Percentiles rank a stretch among this genome's conserved stretches.
phyloP scores from a whole-genome alignment of 306 rosid species.

The Glycine latifolia region DNA sequence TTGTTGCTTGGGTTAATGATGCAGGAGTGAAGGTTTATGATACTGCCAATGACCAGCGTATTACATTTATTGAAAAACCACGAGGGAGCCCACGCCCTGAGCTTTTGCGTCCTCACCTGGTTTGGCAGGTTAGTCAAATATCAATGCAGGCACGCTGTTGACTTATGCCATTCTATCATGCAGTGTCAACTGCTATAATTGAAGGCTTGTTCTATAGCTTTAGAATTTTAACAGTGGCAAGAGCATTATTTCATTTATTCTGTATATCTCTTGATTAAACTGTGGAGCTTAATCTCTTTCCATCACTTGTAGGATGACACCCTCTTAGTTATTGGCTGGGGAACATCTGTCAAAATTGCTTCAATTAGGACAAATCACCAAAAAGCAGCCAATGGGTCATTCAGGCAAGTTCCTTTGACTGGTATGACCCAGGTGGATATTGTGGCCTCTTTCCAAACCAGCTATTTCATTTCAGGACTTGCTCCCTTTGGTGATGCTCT shows the following conservation, averaged over 20 bases:
- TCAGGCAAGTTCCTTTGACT: constrained; percentile 67
- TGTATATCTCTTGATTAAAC: constrained; percentile 37
- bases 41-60: constrained; percentile 85
- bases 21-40: constrained; percentile 96
- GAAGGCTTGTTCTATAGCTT: constrained; percentile 26
- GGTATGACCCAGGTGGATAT: constrained; percentile 84
- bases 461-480: constrained; percentile 90
- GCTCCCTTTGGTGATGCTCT: constrained; percentile 95
- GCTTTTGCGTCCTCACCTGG: constrained; percentile 92
- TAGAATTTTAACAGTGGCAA: constrained; percentile 5
- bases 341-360: constrained; percentile 90
- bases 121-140: constrained; percentile 91
- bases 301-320: constrained; percentile 76
- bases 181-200: constrained; percentile 36
- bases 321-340: constrained; percentile 97
- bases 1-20: constrained; percentile 99
- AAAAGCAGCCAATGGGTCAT: constrained; percentile 74
- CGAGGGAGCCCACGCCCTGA: constrained; percentile 92
- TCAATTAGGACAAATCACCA: constrained; percentile 71
- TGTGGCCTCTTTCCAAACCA: constrained; percentile 95
- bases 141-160: constrained; percentile 35
- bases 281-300: constrained; percentile 46
- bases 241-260: constrained; percentile 33
- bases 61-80: constrained; percentile 95
- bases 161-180: constrained; percentile 40